A percentile compares a stretch with the other conserved stretches of the same genome.
These are phyloP conservation scores for Trametes pubescens DNA, from an alignment of 1,284 basidiomycete genomes.

Conservation along the genomic window DNA sequence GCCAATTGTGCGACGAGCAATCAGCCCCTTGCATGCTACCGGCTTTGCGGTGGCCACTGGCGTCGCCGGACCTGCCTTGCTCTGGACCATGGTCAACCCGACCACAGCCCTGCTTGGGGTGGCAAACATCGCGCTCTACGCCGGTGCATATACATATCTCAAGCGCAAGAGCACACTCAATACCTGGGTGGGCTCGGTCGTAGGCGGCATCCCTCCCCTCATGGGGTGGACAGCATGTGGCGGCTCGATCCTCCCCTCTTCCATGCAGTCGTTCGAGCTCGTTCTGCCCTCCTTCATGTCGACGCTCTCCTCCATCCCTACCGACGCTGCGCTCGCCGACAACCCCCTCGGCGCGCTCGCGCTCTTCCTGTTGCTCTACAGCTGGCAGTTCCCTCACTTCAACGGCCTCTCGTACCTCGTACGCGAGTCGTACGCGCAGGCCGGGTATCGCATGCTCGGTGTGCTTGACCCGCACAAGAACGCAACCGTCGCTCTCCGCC, in stretches of 20 bases:
- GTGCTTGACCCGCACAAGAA: constrained; percentile 86
- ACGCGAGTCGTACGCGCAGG: constrained; percentile 90
- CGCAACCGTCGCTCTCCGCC: constrained; percentile 86
- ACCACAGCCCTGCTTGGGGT: constrained; percentile 87
- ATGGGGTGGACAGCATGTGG: constrained; percentile 99
- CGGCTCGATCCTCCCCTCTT: constrained; percentile 75
- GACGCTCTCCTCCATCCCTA: constrained; percentile 42
- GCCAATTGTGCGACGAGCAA: constrained; percentile 87
- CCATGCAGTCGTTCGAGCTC: constrained; percentile 61
- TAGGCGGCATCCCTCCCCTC: constrained; percentile 92
- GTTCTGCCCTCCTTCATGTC: constrained; percentile 63
- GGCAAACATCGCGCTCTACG: constrained; percentile 90
- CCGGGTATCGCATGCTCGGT: constrained; percentile 94
- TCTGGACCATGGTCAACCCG: constrained; percentile 90
- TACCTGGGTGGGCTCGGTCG: constrained; percentile 95
- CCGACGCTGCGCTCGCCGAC: constrained; percentile 62
- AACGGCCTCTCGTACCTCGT: constrained; percentile 92
- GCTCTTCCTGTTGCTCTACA: constrained; percentile 86
- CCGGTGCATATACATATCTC: constrained; percentile 92
- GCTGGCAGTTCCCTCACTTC: constrained; percentile 99
- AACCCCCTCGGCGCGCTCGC: constrained; percentile 83
- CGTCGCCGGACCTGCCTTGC: constrained; percentile 77
- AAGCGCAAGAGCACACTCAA: constrained; percentile 92
- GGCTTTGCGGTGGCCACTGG: constrained; percentile 83
- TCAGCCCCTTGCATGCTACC: constrained; percentile 87